A percentile compares a stretch with the other conserved stretches of the same genome.
Evolutionary conservation across 2,329 filamentous ascomycete genomes (phyloP).

Genomic region (Neonectria coccinea): DNA sequence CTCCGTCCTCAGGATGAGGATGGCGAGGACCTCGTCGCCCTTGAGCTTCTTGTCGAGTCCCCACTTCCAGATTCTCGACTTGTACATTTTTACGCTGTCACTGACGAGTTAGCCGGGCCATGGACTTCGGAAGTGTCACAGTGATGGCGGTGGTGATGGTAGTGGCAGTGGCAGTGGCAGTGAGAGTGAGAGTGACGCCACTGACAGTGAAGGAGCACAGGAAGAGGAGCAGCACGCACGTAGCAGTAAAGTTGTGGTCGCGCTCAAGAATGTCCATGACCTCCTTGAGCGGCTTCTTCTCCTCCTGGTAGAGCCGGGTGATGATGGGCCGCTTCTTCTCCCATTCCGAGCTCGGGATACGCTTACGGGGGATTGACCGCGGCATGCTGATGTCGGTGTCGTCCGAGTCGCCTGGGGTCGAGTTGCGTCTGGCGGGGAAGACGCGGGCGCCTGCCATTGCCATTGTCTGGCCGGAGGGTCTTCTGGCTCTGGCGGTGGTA

Average conservation of each 20-base stretch:
- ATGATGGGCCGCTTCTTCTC: conserved; percentile 52
- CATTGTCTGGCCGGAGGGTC: conserved; percentile 11
- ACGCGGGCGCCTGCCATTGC: conserved; percentile 40
- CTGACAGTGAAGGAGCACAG: neutral
- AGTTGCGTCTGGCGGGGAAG: conserved; percentile 41
- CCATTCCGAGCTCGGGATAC: conserved; percentile 50
- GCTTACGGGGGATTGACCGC: conserved; percentile 44
- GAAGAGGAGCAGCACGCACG: conserved; percentile 46
- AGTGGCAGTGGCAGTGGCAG: no score
- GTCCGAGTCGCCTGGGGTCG: conserved; percentile 45
- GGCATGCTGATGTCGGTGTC: conserved; percentile 46
- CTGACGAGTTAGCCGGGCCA: conserved; percentile 8
- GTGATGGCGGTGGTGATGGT: no score
- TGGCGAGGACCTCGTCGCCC: conserved; percentile 54
- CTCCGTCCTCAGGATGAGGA: conserved; percentile 53
- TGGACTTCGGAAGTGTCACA: neutral
- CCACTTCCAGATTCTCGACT: conserved; percentile 57
- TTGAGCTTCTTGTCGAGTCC: conserved; percentile 57
- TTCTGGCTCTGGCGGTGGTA: no score
- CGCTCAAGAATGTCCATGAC: conserved; percentile 55
- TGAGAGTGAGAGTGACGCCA: no score
- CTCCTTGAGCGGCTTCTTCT: conserved; percentile 56
- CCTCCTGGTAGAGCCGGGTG: conserved; percentile 54
- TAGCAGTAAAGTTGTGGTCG: conserved; percentile 54
- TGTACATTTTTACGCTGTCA: conserved; percentile 56